These are phyloP conservation scores for Boletus sp. DNA, from an alignment of 1,284 basidiomycete species.

Conservation along the genomic window DNA sequence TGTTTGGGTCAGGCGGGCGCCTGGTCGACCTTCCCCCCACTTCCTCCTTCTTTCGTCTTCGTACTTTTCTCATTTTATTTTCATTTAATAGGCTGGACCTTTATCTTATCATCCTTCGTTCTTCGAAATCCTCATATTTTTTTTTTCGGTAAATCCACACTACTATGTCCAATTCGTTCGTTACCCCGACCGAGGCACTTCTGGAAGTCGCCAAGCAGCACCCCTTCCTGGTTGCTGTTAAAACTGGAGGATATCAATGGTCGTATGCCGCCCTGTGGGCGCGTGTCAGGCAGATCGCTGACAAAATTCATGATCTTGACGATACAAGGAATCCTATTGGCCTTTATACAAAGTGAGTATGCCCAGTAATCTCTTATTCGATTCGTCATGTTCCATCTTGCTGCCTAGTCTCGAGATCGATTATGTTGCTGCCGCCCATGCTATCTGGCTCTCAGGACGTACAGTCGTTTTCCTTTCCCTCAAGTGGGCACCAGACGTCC, in stretches of 20 bases:
- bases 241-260: constrained; percentile 22
- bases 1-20: background rate
- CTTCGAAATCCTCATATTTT: background rate
- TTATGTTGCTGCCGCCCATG: constrained; percentile 29
- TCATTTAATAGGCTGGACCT: constrained; percentile 16
- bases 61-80: background rate
- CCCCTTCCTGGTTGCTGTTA: constrained; percentile 24
- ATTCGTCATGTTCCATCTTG: background rate
- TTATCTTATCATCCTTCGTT: background rate
- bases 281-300: constrained; percentile 26
- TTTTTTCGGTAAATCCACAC: constrained; percentile 2
- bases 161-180: constrained; percentile 14
- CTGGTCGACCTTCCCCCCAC: constrained; percentile 14
- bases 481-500: constrained; percentile 25
- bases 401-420: constrained; percentile 26
- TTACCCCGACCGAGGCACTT: constrained; percentile 31
- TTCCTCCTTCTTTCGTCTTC: constrained; percentile 3
- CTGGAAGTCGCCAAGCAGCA: constrained; percentile 30
- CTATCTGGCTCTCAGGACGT: constrained; percentile 30
- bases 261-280: constrained; percentile 31
- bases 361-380: background rate
- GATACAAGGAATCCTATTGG: constrained; percentile 23
- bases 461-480: constrained; percentile 27
- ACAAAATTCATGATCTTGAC: constrained; percentile 23
- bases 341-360: constrained; percentile 22